Base-by-base conservation (phyloP, 257 asterid species). In the Solanum medicagineum region DNA sequence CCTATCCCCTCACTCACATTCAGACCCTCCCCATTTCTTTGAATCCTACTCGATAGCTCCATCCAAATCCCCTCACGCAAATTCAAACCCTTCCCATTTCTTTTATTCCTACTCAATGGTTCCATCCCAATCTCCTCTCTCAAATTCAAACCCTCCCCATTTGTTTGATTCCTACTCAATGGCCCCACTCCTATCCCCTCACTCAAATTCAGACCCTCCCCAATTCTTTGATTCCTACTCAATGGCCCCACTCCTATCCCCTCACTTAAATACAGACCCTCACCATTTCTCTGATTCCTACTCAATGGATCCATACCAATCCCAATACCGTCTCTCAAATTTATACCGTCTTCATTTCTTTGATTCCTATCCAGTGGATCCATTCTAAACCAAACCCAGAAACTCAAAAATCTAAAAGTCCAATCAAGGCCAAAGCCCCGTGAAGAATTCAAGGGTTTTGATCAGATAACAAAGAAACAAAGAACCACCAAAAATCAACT, bases 251-350 rank as follows among this genome's bases (percentile, higher is more conserved):
- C 89, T 70, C 87, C 87, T 83, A 81, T 55, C 77, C 42, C 62
- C 19, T 63, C 62, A 22, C 75, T 55, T 51, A 55, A 59, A 77
- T 19, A 54, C 22, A 24, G 10, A 56, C 66, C 87, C 56, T 13
- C 57, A 49, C 36, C 68, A 55, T 15, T 44, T 60, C 70, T 83
- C 42, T 86, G 86, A 36, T 60, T 84, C 40, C 26, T 84, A 86
- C 36, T 15, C 70, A 40, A 8, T 8, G 83, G 40, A 87, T 91
- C 92, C 91, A 87, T 91, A 75, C 87, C 84, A 85, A 88, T 90
- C 82, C 87, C 85, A 85, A 81, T 66, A 74, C 54, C 44, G 9
- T 54, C 70, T 53, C 57, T 29, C 47, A 71, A 56, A 74, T 16
- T 62, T 20, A 22, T 13, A 55, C 63, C 87, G 54, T 16, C 56